Percentiles rank a stretch among this genome's conserved stretches.
Conservation (phyloP, 768 basidiomycete genomes). For the Rhodocollybia butyracea region DNA sequence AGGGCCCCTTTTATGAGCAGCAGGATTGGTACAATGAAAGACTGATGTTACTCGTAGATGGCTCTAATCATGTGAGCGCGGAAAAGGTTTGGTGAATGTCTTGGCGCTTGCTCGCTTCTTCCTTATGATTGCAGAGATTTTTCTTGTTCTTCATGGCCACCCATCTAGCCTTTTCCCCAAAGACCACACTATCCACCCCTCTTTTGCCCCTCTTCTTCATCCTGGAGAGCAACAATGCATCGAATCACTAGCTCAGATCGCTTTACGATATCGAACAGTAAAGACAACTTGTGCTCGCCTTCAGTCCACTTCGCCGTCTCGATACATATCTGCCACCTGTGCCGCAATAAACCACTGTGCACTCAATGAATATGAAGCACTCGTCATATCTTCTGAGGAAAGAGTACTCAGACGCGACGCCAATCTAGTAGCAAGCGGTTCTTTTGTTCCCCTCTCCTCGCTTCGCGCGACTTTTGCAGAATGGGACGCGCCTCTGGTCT, state of each 20-base stretch:
- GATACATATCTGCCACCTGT: conserved; percentile 78
- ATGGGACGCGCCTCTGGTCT: conserved; percentile 85
- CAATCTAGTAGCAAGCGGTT: conserved; percentile 70
- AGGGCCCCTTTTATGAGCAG: no score
- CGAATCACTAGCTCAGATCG: conserved; percentile 74
- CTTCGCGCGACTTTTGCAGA: conserved; percentile 70
- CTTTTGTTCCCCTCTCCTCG: conserved; percentile 84
- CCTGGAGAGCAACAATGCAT: conserved; percentile 86
- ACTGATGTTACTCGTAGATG: no score
- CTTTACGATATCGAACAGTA: conserved; percentile 71
- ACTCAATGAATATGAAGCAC: conserved; percentile 76
- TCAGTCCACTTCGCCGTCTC: conserved; percentile 58
- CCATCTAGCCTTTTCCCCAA: conserved; percentile 76
- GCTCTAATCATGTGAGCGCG: no score
- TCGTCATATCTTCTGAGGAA: conserved; percentile 78
- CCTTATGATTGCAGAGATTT: conserved; percentile 83
- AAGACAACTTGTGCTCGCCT: conserved; percentile 50
- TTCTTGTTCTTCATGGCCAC: conserved; percentile 86
- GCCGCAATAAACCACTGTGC: conserved; percentile 71
- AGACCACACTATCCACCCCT: conserved; percentile 56
- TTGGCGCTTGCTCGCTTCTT: neutral
- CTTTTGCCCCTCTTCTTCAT: conserved; percentile 71
- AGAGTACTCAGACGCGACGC: conserved; percentile 75
- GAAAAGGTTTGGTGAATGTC: no score
- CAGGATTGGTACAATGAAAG: no score